Evolutionary conservation across 345 rosid species (phyloP), one percentile per base, ranked within the genome.

Genomic region (Salix brachista): DNA sequence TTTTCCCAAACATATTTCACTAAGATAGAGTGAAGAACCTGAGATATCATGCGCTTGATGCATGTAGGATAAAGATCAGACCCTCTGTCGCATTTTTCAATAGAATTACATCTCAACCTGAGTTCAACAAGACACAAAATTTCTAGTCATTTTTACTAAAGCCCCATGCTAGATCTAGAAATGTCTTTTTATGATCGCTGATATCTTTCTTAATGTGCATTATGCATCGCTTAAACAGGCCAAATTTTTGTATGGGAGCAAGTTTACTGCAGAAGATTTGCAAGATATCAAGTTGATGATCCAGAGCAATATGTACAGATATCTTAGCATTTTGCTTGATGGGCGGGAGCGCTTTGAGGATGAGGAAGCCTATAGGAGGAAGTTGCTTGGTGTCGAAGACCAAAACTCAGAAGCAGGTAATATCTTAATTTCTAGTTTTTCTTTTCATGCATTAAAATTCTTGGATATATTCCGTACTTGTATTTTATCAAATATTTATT

Each of bases 271-370:
- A 42, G 98, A 96, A 74, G 99, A 96, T 82, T 85, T 91, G 81
- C 92, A 88, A 83, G 92, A 90, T 77, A 91, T 96, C 17, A 96
- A 94, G 93, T 80, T 94, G 83, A 94, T 96, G 98, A 91, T 96
- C 65, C 99, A 96, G 81, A 96, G 98, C 88, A 93, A 93, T 78
- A 87, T 96, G 92, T 96, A 93, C 78, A 86, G 91, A 85, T 96
- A 96, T 81, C 92, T 96, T 6, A 94, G 99, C 87, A 87, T 96
- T 72, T 83, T 96, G 84, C 95, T 96, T 2, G 99, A 96, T 85
- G 99, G 97, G 48, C 86, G 98, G 78, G 99, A 96, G 79, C 91
- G 97, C 9, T 96, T 96, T 85, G 99, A 96, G 87, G 99, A 96
- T 81, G 99, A 96, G 80, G 90, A 88, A 56, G 41, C 90, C 77